phyloP scores from a whole-genome alignment of 345 rosid genomes.

The Acer yangbiense region DNA sequence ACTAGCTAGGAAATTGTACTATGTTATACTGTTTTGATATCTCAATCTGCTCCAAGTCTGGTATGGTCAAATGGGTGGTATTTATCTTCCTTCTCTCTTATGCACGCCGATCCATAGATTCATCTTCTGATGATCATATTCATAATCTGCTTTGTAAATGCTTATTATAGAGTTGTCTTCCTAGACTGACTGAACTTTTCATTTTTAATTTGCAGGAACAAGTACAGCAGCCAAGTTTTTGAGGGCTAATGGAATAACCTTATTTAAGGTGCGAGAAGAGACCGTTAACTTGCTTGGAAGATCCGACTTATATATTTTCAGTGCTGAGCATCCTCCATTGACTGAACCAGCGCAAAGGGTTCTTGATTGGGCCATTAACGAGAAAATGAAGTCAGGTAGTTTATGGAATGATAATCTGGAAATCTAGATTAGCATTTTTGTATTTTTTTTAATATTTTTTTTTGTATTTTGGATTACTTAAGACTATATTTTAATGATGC shows the following conservation, averaged over 20 bases:
- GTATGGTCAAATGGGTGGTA: neutral
- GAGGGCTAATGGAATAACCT: slow-evolving; percentile 78
- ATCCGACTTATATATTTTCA: slow-evolving; percentile 68
- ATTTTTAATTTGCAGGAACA: slow-evolving; percentile 50
- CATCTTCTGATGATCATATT: too few species aligned
- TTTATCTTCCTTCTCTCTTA: neutral
- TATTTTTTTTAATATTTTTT: neutral
- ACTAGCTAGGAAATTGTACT: neutral
- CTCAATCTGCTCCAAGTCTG: neutral
- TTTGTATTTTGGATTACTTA: neutral
- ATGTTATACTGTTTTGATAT: neutral
- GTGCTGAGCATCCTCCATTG: slow-evolving; percentile 87
- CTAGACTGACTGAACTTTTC: neutral
- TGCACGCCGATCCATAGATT: too few species aligned
- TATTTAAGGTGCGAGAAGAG: slow-evolving; percentile 74
- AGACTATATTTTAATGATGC: neutral
- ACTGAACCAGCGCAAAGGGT: slow-evolving; percentile 83
- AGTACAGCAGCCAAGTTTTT: slow-evolving; percentile 85
- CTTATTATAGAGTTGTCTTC: neutral
- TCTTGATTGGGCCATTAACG: slow-evolving; percentile 86
- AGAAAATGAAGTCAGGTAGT: slow-evolving; percentile 83
- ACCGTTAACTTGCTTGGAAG: slow-evolving; percentile 71
- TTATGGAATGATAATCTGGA: neutral
- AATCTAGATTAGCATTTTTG: neutral
- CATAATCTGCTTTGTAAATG: neutral